A percentile compares a stretch with the other conserved stretches of the same genome.
Evolutionary conservation across 371 early-diverging fungal species (phyloP).

Genomic region (Rhizopus arrhizus): DNA sequence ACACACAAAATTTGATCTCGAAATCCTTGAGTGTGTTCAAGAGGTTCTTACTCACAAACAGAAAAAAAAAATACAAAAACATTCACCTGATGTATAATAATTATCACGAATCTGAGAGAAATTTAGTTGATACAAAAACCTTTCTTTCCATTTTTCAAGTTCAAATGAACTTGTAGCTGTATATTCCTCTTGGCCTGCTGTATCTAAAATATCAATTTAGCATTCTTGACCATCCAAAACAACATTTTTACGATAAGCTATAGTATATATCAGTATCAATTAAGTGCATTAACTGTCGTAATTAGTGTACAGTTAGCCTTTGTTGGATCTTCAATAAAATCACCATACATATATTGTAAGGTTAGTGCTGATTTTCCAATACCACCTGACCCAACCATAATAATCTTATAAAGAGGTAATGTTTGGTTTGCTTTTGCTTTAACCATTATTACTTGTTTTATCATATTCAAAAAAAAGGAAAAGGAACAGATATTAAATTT

Average conservation of each 20-base stretch:
- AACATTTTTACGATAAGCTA: slow-evolving; percentile 74
- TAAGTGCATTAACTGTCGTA: too few species aligned
- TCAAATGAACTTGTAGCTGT: slow-evolving; percentile 56
- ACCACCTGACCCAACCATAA: slow-evolving; percentile 93
- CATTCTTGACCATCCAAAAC: slow-evolving; percentile 72
- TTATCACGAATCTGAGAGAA: slow-evolving; percentile 83
- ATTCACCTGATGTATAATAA: slow-evolving; percentile 89
- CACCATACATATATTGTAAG: slow-evolving; percentile 90
- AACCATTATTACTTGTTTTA: slow-evolving; percentile 10
- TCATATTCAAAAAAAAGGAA: background rate
- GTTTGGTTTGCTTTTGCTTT: slow-evolving; percentile 59
- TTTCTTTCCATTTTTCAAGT: background rate
- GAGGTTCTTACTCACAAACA: slow-evolving; percentile 79
- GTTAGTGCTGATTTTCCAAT: slow-evolving; percentile 93
- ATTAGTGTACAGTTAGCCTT: slow-evolving; percentile 77
- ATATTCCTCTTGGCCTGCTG: slow-evolving; percentile 93
- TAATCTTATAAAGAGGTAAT: slow-evolving; percentile 82
- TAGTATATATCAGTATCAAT: background rate
- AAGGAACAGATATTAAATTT: background rate
- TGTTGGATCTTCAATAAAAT: slow-evolving; percentile 96
- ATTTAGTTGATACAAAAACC: slow-evolving; percentile 1
- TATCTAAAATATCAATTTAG: slow-evolving; percentile 91
- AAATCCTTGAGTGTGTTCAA: slow-evolving; percentile 83
- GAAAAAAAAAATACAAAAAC: slow-evolving; percentile 87
- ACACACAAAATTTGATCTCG: slow-evolving; percentile 89